These are phyloP conservation scores for Gaeumannomyces sp. DNA, from an alignment of 2,329 filamentous ascomycete species.

Conservation along the genomic window DNA sequence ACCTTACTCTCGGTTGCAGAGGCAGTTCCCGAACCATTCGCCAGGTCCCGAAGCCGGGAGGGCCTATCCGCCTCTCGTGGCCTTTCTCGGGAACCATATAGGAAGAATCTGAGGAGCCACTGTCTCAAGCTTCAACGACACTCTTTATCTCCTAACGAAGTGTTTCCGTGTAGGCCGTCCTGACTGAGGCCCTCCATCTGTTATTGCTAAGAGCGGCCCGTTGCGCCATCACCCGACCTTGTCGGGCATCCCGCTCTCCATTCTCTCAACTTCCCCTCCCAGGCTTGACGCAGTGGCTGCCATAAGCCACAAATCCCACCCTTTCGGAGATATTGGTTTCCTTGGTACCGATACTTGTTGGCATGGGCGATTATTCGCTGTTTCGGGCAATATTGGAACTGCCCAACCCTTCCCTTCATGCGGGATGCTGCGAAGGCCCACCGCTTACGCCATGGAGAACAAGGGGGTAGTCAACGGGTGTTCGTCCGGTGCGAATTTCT, in stretches of 20 bases:
- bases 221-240: not conserved
- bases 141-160: too few species aligned
- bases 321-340: not conserved
- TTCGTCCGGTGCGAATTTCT: not conserved
- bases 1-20: not conserved
- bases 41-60: not conserved
- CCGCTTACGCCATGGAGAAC: not conserved
- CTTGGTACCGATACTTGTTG: not conserved
- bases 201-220: not conserved
- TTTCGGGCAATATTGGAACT: not conserved
- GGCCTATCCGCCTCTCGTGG: not conserved
- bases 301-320: not conserved
- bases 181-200: not conserved
- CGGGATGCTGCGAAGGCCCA: not conserved
- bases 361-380: not conserved
- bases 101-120: not conserved
- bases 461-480: not conserved
- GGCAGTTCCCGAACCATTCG: not conserved
- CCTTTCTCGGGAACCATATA: not conserved
- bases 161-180: not conserved
- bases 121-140: not conserved
- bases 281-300: not conserved
- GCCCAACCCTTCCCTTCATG: not conserved
- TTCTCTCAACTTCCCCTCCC: not conserved
- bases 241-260: not conserved